Conservation (phyloP, 441 rosid species). For the Euphorbia corollata region DNA sequence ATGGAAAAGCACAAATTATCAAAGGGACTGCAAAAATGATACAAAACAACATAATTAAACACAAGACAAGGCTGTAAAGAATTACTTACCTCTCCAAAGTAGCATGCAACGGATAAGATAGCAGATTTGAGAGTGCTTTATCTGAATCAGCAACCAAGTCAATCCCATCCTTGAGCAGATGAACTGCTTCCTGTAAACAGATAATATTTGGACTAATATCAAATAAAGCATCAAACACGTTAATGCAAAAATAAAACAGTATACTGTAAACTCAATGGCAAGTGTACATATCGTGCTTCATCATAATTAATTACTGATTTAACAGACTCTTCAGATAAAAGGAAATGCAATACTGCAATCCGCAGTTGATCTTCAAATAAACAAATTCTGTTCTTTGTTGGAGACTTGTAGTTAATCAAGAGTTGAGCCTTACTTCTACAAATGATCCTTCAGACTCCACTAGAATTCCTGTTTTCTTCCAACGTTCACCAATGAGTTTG, state of each 20-base stretch:
- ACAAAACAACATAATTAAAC: not conserved
- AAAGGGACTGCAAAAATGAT: not conserved
- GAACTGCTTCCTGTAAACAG: conserved; percentile 63
- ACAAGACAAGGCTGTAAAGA: conserved; percentile 1
- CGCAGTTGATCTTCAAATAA: not conserved
- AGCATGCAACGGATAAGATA: conserved; percentile 71
- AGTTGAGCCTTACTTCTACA: conserved; percentile 50
- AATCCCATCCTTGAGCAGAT: conserved; percentile 90
- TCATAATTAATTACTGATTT: not conserved
- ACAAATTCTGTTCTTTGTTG: not conserved
- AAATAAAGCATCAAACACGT: not conserved
- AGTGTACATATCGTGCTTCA: not conserved
- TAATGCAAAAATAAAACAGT: too few species aligned
- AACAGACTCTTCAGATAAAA: not conserved
- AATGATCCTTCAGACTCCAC: conserved; percentile 55
- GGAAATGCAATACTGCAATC: not conserved
- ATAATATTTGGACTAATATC: conserved; percentile 2
- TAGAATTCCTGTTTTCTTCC: conserved; percentile 65
- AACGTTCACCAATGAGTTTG: conserved; percentile 65
- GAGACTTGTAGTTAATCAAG: not conserved
- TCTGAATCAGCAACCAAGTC: conserved; percentile 86
- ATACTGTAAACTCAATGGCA: too few species aligned
- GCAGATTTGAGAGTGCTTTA: conserved; percentile 58
- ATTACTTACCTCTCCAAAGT: conserved; percentile 68
- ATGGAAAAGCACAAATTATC: not conserved